Conservation (phyloP, 1,139 yeast genomes). For the Yamadazyma pseudoaaseri region DNA sequence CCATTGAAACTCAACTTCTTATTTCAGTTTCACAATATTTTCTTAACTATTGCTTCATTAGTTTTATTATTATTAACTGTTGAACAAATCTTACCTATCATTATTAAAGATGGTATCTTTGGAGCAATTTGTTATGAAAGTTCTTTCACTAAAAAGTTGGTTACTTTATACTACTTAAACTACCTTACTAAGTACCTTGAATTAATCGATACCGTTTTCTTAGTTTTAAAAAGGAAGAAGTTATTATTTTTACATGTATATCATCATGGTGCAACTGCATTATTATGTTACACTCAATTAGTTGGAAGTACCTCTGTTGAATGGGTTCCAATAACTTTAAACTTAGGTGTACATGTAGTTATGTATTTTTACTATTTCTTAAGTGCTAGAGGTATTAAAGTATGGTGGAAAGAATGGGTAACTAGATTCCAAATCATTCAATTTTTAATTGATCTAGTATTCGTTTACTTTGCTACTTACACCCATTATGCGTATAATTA, state of each 20-base stretch:
- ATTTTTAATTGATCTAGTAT: conserved; percentile 83
- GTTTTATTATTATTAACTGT: conserved; percentile 63
- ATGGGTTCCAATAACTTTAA: conserved; percentile 91
- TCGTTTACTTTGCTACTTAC: conserved; percentile 91
- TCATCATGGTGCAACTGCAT: conserved; percentile 98
- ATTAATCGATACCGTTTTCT: conserved; percentile 86
- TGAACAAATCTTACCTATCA: conserved; percentile 86
- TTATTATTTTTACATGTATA: conserved; percentile 89
- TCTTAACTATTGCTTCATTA: conserved; percentile 70
- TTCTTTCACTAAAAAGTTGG: conserved; percentile 86
- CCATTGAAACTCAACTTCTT: conserved; percentile 68
- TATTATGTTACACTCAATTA: conserved; percentile 91
- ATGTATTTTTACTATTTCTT: conserved; percentile 99
- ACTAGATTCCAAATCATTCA: conserved; percentile 95
- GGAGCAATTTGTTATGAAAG: conserved; percentile 79
- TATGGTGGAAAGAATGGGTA: conserved; percentile 99
- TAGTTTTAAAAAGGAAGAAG: conserved; percentile 90
- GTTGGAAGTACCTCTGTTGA: conserved; percentile 88
- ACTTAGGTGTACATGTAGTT: conserved; percentile 90
- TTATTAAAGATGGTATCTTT: conserved; percentile 73
- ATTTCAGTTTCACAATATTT: conserved; percentile 72
- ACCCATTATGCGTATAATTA: conserved; percentile 66
- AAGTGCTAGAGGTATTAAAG: conserved; percentile 89
- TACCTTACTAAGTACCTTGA: conserved; percentile 79
- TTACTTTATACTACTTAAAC: conserved; percentile 77